Evolutionary conservation across 306 rosid genomes (phyloP), one percentile per base, ranked within the genome.

Genomic region (Casuarina glauca): DNA sequence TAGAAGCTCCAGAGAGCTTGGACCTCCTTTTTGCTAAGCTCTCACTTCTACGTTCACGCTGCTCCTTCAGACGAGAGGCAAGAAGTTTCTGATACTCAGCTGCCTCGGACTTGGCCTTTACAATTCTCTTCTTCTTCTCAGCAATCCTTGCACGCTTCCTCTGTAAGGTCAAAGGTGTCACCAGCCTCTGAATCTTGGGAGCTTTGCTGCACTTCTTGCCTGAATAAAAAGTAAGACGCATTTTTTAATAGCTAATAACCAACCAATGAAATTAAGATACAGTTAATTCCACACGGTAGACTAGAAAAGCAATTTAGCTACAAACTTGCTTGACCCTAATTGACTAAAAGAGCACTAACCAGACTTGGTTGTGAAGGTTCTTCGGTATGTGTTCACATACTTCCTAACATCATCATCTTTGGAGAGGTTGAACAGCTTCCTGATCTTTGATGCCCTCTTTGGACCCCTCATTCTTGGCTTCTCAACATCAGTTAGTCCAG

Each of bases 381-480:
- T 72, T 58, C 90, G 83, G 75, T 84, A 84, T 11, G 87, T 84
- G 79, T 86, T 86, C 52, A 86, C 87, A 41, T 86, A 86, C 86
- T 84, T 86, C 64, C 87, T 66, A 20, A 86, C 87, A 75, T 86
- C 90, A 63, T 86, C 90, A 0, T 81, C 82, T 78, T 84, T 83
- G 43, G 84, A 73, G 11, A 86, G 86, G 62, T 76, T 84, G 68
- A 86, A 86, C 45, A 83, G 75, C 78, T 86, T 86, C 55, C 90
- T 54, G 72, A 84, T 84, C 84, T 86, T 86, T 19, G 90, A 86
- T 7, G 90, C 90, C 83, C 84, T 81, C 81, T 84, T 86, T 11
- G 90, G 90, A 49, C 90, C 90, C 64, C 90, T 81, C 90, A 86
- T 86, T 64, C 85, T 83, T 9, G 90, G 90, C 80, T 86, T 86